Base-by-base conservation (phyloP, 1,139 yeast genomes). In the Kazachstania sp. region DNA sequence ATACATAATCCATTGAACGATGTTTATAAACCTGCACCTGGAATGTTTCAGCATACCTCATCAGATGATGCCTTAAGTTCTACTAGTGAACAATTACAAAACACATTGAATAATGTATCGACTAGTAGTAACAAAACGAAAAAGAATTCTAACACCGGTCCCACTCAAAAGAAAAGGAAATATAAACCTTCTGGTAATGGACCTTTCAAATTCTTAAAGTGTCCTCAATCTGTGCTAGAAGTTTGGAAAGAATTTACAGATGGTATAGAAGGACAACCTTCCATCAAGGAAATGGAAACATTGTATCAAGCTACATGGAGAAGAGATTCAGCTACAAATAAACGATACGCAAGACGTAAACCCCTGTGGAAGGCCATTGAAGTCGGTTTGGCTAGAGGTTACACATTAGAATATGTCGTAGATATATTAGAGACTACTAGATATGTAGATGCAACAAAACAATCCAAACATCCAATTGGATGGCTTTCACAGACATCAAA, bases 301-400 rank as follows among this genome's bases (percentile, higher is more conserved):
- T 59, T 63, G 45, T 70, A 67, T 49, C 68, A 66, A 45, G 64
- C 71, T 1, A 62, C 68, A 2, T 70, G 74, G 74, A 63, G 74
- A 54, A 57, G 69, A 15, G 71, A 68, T 41, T 67, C 72, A 8
- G 72, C 72, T 0, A 65, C 67, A 4, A 66, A 67, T 38, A 70
- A 69, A 53, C 63, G 69, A 48, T 70, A 64, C 52, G 64, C 68
- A 38, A 59, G 73, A 49, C 60, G 74, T 41, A 68, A 67, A 46
- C 68, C 67, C 5, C 58, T 70, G 9, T 69, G 70, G 55, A 64
- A 63, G 47, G 72, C 72, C 11, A 67, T 70, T 37, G 72, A 69
- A 49, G 60, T 52, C 15, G 73, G 73, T 3, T 38, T 68, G 32
- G 49, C 54, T 9, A 47, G 56, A 37, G 71, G 72, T 2, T 68